Evolutionary conservation across 495 filamentous ascomycete species (phyloP).

Genomic region (Rhypophila decipiens): DNA sequence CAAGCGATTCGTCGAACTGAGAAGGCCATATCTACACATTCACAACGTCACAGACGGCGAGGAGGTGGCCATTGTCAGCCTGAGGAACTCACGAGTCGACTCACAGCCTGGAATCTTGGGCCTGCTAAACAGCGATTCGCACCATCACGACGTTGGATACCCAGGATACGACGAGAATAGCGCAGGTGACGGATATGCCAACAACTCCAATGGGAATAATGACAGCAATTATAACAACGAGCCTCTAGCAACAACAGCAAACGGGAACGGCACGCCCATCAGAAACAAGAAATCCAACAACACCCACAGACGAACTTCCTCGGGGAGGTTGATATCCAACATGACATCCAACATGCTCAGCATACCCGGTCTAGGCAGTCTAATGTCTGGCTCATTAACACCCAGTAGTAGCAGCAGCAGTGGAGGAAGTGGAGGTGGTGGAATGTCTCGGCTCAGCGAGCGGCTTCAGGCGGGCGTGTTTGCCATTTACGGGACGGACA

Average conservation of each 20-base stretch:
- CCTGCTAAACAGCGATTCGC: conserved; percentile 45
- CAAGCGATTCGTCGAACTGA: conserved; percentile 86
- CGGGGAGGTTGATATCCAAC: conserved; percentile 10
- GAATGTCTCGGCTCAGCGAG: conserved; percentile 39
- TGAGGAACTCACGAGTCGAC: conserved; percentile 79
- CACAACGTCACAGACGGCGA: conserved; percentile 79
- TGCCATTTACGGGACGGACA: conserved; percentile 86
- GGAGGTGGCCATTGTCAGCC: conserved; percentile 80
- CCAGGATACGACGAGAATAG: not conserved
- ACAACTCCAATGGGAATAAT: not conserved
- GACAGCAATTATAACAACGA: not conserved
- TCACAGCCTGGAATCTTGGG: conserved; percentile 79
- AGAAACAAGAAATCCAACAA: no score
- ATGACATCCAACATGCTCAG: conserved; percentile 3
- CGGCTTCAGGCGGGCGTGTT: conserved; percentile 67
- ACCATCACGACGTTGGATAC: conserved; percentile 4
- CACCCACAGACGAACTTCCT: conserved; percentile 8
- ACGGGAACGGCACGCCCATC: no score
- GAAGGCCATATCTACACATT: conserved; percentile 86
- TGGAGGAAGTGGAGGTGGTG: conserved; percentile 12
- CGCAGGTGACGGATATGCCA: not conserved
- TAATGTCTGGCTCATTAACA: conserved; percentile 10
- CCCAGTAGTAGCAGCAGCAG: conserved; percentile 16
- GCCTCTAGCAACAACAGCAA: no score
- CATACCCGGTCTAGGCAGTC: not conserved